phyloP scores from a whole-genome alignment of 208 protist species.

The Acanthamoeba divionensis region DNA sequence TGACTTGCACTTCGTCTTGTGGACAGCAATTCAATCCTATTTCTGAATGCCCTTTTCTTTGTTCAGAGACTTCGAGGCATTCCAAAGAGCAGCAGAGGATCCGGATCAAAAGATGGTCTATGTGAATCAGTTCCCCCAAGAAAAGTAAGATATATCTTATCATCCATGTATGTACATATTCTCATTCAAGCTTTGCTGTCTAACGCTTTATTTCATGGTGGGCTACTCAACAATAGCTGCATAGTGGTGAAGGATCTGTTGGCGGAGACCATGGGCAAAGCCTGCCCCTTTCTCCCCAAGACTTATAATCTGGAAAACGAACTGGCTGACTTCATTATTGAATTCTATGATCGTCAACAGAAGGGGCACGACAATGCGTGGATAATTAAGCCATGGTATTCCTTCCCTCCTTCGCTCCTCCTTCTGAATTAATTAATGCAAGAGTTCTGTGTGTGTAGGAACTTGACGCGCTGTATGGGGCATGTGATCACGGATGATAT shows the following conservation, averaged over 20 bases:
- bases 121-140: conserved; percentile 35
- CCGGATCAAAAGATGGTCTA: neutral
- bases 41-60: too few relatives aligned
- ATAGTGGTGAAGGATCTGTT: conserved; percentile 44
- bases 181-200: too few relatives aligned
- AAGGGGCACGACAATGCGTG: conserved; percentile 44
- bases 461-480: neutral
- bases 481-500: neutral
- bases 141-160: neutral
- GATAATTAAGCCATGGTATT: conserved; percentile 60
- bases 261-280: neutral
- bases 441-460: neutral
- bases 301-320: conserved; percentile 56
- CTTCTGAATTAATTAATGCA: neutral
- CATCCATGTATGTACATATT: too few relatives aligned
- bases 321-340: conserved; percentile 40
- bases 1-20: neutral
- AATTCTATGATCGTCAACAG: conserved; percentile 45
- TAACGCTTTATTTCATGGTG: too few relatives aligned
- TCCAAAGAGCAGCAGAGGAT: too few relatives aligned
- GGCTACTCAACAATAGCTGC: neutral
- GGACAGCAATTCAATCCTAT: too few relatives aligned
- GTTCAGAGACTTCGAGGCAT: too few relatives aligned
- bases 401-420: neutral
- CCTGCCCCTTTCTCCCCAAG: neutral